Conservation (phyloP, 176 grass and related monocot genomes). For the Eragrostis curvula region DNA sequence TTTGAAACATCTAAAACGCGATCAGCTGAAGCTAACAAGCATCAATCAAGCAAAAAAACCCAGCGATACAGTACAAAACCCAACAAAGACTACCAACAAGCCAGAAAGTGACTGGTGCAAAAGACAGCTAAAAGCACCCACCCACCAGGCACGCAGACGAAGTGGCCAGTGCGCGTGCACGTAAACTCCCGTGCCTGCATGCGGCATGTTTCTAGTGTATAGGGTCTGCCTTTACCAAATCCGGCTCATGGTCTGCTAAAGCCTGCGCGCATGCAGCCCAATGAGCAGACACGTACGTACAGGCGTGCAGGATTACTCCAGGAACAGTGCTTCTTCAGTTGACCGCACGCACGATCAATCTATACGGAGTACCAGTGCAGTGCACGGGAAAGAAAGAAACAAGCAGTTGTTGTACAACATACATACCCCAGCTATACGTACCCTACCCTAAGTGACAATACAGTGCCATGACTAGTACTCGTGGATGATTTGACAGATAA, state of each 20-base stretch:
- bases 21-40: no score
- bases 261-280: conserved; percentile 40
- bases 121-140: background rate
- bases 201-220: conserved; percentile 17
- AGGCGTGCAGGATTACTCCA: background rate
- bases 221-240: conserved; percentile 24
- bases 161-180: background rate
- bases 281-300: conserved; percentile 42
- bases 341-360: background rate
- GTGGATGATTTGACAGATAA: no score
- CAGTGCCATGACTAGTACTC: no score
- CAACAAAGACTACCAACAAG: no score
- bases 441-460: no score
- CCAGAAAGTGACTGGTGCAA: background rate
- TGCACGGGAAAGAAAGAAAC: no score
- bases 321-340: background rate
- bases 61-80: background rate
- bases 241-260: conserved; percentile 30
- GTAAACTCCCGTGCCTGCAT: conserved; percentile 19
- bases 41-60: no score
- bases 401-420: no score
- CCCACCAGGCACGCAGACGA: background rate
- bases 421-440: no score
- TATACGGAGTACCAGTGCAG: no score
- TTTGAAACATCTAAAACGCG: no score